Percentiles rank a stretch among this genome's conserved stretches.
Evolutionary conservation across 331 rosid genomes (phyloP).

Genomic region (Malus hybrid): DNA sequence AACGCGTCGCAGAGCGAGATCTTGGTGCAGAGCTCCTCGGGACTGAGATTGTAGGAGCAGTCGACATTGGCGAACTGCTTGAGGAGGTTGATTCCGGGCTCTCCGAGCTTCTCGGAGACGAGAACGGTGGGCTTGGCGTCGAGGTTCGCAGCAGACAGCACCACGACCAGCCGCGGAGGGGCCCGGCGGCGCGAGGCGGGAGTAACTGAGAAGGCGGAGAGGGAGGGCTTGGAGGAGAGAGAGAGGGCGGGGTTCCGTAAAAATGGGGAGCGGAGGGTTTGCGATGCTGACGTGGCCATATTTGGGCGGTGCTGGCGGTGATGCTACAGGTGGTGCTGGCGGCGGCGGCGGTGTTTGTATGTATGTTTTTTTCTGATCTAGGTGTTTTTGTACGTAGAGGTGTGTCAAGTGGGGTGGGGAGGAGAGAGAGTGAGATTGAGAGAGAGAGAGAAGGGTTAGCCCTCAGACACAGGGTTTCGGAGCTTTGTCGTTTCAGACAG

Average conservation of each 20-base stretch:
- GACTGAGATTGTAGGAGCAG: slow-evolving; percentile 62
- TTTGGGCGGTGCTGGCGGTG: background rate
- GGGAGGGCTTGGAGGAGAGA: slow-evolving; percentile 55
- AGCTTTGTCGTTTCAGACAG: background rate
- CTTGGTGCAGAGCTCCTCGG: slow-evolving; percentile 83
- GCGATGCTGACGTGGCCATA: slow-evolving; percentile 53
- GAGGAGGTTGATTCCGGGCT: slow-evolving; percentile 36
- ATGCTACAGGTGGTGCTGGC: background rate
- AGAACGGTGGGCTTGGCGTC: no score
- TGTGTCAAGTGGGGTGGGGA: background rate
- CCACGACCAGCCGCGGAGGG: slow-evolving; percentile 23
- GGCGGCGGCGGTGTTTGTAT: background rate
- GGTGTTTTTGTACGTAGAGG: background rate
- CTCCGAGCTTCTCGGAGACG: no score
- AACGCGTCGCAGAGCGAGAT: slow-evolving; percentile 86
- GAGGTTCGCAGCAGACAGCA: no score
- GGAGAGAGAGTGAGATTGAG: background rate
- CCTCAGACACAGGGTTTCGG: background rate
- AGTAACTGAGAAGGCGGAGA: slow-evolving; percentile 49
- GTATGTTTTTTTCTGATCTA: no score
- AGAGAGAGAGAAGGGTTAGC: background rate
- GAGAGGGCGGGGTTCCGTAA: slow-evolving; percentile 33
- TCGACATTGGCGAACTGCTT: slow-evolving; percentile 74
- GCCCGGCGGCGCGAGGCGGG: slow-evolving; percentile 13
- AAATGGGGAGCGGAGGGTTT: slow-evolving; percentile 20